Evolutionary conservation across 2,329 filamentous ascomycete species (phyloP).

Genomic region (Pyricularia grisea): DNA sequence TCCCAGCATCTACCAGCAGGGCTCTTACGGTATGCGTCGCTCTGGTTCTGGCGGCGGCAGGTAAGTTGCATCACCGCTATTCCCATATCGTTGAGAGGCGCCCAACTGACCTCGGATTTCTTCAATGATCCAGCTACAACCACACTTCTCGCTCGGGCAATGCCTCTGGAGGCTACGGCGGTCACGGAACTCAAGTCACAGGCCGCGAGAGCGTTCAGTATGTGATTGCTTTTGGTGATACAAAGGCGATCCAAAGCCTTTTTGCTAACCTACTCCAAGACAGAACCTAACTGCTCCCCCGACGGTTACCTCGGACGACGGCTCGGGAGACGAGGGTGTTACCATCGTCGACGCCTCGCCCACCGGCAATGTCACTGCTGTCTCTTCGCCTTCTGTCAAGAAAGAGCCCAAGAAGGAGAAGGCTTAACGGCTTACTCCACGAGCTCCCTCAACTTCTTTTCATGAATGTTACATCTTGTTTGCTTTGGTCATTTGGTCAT

Average conservation of each 20-base stretch:
- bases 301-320: conserved; percentile 34
- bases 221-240: background rate
- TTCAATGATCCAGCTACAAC: background rate
- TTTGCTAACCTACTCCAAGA: conserved; percentile 17
- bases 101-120: background rate
- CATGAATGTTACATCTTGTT: conserved; percentile 1
- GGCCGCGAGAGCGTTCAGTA: conserved; percentile 1
- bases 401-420: conserved; percentile 31
- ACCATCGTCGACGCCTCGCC: conserved; percentile 43
- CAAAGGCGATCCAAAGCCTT: conserved; percentile 4
- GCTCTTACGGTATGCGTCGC: conserved; percentile 26
- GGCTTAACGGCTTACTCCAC: background rate
- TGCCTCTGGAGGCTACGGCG: background rate
- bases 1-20: conserved; percentile 31
- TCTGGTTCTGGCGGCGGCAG: conserved; percentile 9
- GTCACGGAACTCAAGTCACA: background rate
- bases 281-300: conserved; percentile 29
- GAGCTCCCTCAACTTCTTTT: background rate
- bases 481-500: conserved; percentile 2
- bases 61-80: background rate
- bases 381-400: conserved; percentile 41
- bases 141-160: conserved; percentile 1
- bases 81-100: background rate
- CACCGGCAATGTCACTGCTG: conserved; percentile 31
- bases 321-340: conserved; percentile 39